Base-by-base conservation (phyloP, 768 basidiomycete species). In the Phylloporus rhodoxanthus region DNA sequence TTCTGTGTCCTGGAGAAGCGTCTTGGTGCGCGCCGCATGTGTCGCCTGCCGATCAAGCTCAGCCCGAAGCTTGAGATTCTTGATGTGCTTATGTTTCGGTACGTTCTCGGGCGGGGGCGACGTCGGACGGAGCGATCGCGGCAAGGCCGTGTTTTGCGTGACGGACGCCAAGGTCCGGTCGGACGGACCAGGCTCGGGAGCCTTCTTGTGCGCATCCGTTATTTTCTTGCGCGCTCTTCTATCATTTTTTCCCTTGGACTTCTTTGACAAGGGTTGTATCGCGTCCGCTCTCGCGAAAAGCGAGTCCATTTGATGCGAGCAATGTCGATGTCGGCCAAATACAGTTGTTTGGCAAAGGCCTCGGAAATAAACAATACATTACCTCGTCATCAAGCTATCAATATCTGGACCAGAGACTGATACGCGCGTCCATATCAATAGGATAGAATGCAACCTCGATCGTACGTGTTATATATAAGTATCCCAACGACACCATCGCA, bases 1-100 rank as follows among this genome's bases (percentile, higher is more conserved):
- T 44, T 85, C 85, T 19, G 85, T 82, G 72, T 91, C 87, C 43
- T 85, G 70, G 44, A 84, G 56, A 15, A 87, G 71, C 8, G 70
- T 72, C 61, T 83, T 79, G 20, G 80, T 66, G n/a, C 82, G 73
- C 4, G 81, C 81, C n/a, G 76, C 71, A 40, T 84, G 80, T 0
- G 75, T 69, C 8, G 82, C 76, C 59, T 86, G 79, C 2, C 80
- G 74, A 25, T 75, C 75, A 1, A 94, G 71, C 55, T 85, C 77
- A 4, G 80, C 72, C n/a, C 87, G 77, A 2, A 94, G 75, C 59
- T 86, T 90, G 68, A 81, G 80, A 67, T 90, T 85, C 5, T 76
- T 73, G 20, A 93, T 81, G 56, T 49, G 42, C 25, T 11, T 8
- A 60, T 85, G 77, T 40, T 70, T 78, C 2, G 71, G 70, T 2